phyloP scores from a whole-genome alignment of 805 yeast species.

The Yueomyces sinensis region DNA sequence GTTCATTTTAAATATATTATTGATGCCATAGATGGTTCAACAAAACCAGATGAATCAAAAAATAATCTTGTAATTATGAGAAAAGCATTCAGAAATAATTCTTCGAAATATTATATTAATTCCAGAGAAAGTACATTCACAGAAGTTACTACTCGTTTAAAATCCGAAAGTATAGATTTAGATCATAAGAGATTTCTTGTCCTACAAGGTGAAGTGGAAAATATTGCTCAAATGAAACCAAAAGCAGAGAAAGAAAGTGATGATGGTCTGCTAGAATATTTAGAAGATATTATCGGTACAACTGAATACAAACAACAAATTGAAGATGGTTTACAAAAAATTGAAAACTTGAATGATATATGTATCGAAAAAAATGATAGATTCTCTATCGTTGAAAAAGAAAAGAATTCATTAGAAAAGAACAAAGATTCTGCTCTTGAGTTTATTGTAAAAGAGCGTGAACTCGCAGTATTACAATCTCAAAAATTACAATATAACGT shows the following conservation, averaged over 20 bases:
- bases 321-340: slow-evolving; percentile 43
- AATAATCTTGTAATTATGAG: slow-evolving; percentile 59
- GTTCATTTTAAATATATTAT: slow-evolving; percentile 71
- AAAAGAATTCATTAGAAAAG: slow-evolving; percentile 47
- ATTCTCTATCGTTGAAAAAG: slow-evolving; percentile 67
- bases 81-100: slow-evolving; percentile 61
- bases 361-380: slow-evolving; percentile 74
- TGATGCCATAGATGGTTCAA: slow-evolving; percentile 38
- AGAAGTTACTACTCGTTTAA: slow-evolving; percentile 62
- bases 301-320: slow-evolving; percentile 67
- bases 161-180: slow-evolving; percentile 78
- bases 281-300: slow-evolving; percentile 96
- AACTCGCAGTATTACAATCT: slow-evolving; percentile 38
- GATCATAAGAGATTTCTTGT: slow-evolving; percentile 91
- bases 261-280: slow-evolving; percentile 85
- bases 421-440: slow-evolving; percentile 58
- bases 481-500: slow-evolving; percentile 42
- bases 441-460: slow-evolving; percentile 53
- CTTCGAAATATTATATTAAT: slow-evolving; percentile 69
- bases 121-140: slow-evolving; percentile 57
- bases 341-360: slow-evolving; percentile 66
- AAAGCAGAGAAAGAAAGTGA: slow-evolving; percentile 87
- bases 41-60: slow-evolving; percentile 38
- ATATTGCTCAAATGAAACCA: slow-evolving; percentile 97
- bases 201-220: slow-evolving; percentile 96